Evolutionary conservation across 1,284 basidiomycete genomes (phyloP), one percentile per base, ranked within the genome.

Genomic region (Pyrrhoderma noxium): DNA sequence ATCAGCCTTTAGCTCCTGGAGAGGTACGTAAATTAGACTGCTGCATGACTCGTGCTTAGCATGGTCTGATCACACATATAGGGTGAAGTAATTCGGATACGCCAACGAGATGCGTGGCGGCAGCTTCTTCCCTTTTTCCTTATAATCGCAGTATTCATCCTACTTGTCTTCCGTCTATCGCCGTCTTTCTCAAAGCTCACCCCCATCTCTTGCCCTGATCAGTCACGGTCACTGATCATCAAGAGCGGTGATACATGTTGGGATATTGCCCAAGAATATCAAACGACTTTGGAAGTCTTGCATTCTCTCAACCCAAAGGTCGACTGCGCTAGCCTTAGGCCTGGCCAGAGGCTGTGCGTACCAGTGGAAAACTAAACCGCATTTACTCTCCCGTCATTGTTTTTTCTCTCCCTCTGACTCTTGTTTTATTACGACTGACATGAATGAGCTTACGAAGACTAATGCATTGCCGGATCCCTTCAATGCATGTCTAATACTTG

Each of bases 81-180:
- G 53, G 23, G 34, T 45, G 22, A 46, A 38, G 38, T 49, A 43
- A 38, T 42, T 25, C 49, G 18, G 18, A 56, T 31, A 56, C 52
- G 14, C 53, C 65, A 58, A 55, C 61, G 48, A 56, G 47, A 41
- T 58, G 66, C 34, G 58, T 67, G 59, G 60, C 69, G 53, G 57
- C 64, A 80, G 2, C 69, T 87, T 3, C 80, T 85, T 59, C 84
- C 85, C 13, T 88, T 86, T 70, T 79, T 86, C 67, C 76, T 87
- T 55, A 75, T 85, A 41, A 70, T 88, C 49, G 75, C 74, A 14
- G 81, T 82, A 52, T 58, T 78, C 37, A 73, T 88, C 27, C 72
- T 88, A 3, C 74, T 87, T 54, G 68, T 82, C 54, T 82, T 79
- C 74, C 78, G 82, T 16, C 67, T 80, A 22, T 58, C 77, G 56